Evolutionary conservation across 108 stramenopile species (phyloP).

Genomic region (Cyclotella baltica): DNA sequence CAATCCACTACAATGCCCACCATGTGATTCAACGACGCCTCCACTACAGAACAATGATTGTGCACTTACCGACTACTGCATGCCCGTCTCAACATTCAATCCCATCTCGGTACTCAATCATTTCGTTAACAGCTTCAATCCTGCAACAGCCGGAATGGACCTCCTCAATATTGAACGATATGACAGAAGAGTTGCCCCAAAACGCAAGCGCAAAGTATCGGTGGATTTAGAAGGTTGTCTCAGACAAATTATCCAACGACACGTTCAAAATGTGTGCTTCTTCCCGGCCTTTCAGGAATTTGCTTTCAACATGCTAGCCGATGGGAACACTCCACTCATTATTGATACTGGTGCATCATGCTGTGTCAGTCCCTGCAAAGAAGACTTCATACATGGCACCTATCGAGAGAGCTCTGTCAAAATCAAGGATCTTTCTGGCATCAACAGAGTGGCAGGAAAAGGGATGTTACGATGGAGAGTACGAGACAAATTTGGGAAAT

Average conservation of each 20-base stretch:
- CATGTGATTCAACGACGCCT: no score
- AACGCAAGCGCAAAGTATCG: not conserved
- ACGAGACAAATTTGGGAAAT: not conserved
- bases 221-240: not conserved
- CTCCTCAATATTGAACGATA: not conserved
- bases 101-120: not conserved
- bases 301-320: not conserved
- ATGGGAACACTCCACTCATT: not conserved
- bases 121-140: not conserved
- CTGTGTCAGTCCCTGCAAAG: conserved; percentile 9
- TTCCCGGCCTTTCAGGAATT: not conserved
- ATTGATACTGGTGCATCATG: conserved; percentile 1
- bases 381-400: not conserved
- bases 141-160: not conserved
- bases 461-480: not conserved
- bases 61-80: not conserved
- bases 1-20: no score
- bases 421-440: conserved; percentile 18
- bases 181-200: not conserved
- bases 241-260: not conserved
- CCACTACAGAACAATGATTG: no score
- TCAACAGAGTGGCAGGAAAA: conserved; percentile 2
- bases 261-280: not conserved
- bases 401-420: conserved; percentile 4
- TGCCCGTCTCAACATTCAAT: not conserved